Percentiles rank a stretch among this genome's conserved stretches.
Evolutionary conservation across 2,329 filamentous ascomycete genomes (phyloP).

Genomic region (Westerdykella sp.): DNA sequence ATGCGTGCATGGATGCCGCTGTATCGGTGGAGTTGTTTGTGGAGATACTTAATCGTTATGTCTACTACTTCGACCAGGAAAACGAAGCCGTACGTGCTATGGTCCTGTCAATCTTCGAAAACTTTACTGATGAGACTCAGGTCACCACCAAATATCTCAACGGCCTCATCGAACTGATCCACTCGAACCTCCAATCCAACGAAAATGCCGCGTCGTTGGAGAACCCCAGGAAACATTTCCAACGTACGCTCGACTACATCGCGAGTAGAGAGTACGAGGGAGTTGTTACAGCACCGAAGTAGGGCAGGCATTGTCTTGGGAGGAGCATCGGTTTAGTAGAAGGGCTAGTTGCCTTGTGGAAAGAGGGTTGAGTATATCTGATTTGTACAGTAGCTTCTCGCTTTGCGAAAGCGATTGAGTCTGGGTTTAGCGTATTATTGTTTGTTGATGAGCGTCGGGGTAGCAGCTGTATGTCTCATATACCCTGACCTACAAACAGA

Average conservation of each 20-base stretch:
- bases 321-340: too few species aligned
- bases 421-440: too few species aligned
- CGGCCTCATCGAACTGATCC: slow-evolving; percentile 94
- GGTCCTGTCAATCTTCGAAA: not conserved
- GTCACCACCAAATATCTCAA: slow-evolving; percentile 97
- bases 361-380: too few species aligned
- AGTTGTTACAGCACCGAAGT: slow-evolving; percentile 64
- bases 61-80: slow-evolving; percentile 99
- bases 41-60: slow-evolving; percentile 95
- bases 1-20: slow-evolving; percentile 98
- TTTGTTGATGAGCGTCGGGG: too few species aligned
- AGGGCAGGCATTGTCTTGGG: too few species aligned
- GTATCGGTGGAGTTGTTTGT: slow-evolving; percentile 97
- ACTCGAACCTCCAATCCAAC: slow-evolving; percentile 86
- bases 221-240: slow-evolving; percentile 86
- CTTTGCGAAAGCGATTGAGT: too few species aligned
- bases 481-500: too few species aligned
- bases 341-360: too few species aligned
- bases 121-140: slow-evolving; percentile 33
- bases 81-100: slow-evolving; percentile 71
- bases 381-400: too few species aligned
- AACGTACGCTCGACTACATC: slow-evolving; percentile 92
- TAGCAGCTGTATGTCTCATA: too few species aligned
- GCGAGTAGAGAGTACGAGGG: slow-evolving; percentile 87
- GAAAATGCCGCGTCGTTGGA: slow-evolving; percentile 79